Evolutionary conservation across 257 asterid species (phyloP), one percentile per base, ranked within the genome.

Genomic region (Nemophila menziesii): DNA sequence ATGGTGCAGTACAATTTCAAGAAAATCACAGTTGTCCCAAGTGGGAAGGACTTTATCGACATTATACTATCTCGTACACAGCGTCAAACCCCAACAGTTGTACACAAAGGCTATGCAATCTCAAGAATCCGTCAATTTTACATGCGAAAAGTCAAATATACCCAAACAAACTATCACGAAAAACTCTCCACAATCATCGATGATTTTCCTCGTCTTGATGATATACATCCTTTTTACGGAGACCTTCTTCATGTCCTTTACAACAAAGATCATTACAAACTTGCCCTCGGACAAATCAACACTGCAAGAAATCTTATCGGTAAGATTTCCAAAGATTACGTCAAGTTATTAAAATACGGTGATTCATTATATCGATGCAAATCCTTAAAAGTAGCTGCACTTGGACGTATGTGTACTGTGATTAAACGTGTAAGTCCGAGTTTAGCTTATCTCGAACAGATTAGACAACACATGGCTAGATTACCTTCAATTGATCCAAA

Each of bases 1-100:
- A 89, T 89, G 97, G 95, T 89, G 78, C 89, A 80, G 62, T 89
- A 89, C 76, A 83, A 80, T 52, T 89, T 83, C 68, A 89, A 89
- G 63, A 83, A 70, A 86, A 89, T 89, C 13, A 89, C 97, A 0
- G 86, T 83, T n/a, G 93, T 83, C n/a, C 93, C 95, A n/a, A 71
- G 64, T 5, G 95, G 97, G 60, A 89, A 83, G 68, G 92, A 80
- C 46, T 89, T 89, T 33, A 58, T 84, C 0, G 95, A 89, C 62
- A 83, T 84, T 44, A 80, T 89, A 49, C 82, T 89, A 22, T 83
- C 97, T 9, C 95, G 97, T 3, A 89, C 95, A 0, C 97, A 83
- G 43, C 89, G 95, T 4, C 82, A 92, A 37, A 89, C 97, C 1
- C 95, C 97, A 1, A 89, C 97, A 22, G 92, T 78, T 48, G 97